Percentiles rank a stretch among this genome's conserved stretches.
Conservation (phyloP, 2,329 filamentous ascomycete genomes). For the Myriosclerotinia duriaeana region DNA sequence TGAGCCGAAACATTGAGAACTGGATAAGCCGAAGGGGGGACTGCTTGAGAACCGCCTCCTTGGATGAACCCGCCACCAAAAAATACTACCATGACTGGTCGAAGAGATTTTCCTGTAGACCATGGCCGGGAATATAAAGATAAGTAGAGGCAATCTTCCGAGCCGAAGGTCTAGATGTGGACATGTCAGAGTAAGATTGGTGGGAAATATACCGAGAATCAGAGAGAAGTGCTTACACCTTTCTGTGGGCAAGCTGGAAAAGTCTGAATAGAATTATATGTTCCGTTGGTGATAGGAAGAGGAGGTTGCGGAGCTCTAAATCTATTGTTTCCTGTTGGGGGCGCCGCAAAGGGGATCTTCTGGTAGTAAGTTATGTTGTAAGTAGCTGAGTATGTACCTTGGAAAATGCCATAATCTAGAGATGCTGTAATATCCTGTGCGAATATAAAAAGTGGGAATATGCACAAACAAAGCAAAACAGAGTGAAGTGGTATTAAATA, state of each 20-base stretch:
- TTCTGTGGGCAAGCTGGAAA: conserved; percentile 61
- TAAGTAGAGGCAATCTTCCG: conserved; percentile 62
- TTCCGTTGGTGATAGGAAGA: conserved; percentile 46
- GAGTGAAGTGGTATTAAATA: not conserved
- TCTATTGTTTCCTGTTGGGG: conserved; percentile 56
- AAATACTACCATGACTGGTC: conserved; percentile 60
- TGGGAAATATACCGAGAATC: too few relatives aligned
- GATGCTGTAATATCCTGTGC: conserved; percentile 42
- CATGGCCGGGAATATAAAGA: conserved; percentile 60
- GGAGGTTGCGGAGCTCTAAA: conserved; percentile 62
- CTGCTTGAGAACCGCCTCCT: conserved; percentile 53
- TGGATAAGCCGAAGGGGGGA: conserved; percentile 58
- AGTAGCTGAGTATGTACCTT: conserved; percentile 50
- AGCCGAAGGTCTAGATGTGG: conserved; percentile 46
- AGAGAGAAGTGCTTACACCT: conserved; percentile 43
- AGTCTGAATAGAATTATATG: conserved; percentile 54
- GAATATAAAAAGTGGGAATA: conserved; percentile 14
- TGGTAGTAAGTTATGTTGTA: conserved; percentile 61
- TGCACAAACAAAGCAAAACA: not conserved
- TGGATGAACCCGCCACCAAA: conserved; percentile 62
- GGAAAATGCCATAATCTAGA: conserved; percentile 53
- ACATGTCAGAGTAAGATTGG: not conserved
- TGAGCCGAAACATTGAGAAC: conserved; percentile 53
- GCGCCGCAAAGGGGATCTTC: conserved; percentile 61
- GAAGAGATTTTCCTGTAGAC: conserved; percentile 45